Base-by-base conservation (phyloP, 2,329 filamentous ascomycete genomes). In the Apiospora marii region DNA sequence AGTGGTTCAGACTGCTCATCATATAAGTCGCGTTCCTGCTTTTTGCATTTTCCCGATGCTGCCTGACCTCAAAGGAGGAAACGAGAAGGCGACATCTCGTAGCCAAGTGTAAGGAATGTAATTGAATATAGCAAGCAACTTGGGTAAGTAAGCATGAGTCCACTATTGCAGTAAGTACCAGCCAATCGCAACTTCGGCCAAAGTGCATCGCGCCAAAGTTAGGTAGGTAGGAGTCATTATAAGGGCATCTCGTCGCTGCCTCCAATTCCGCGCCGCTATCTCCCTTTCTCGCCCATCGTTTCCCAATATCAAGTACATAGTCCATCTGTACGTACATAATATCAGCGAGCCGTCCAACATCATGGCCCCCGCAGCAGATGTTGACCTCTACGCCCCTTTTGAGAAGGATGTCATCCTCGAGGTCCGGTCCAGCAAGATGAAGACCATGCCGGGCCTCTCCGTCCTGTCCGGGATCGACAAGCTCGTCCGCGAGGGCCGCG, bases 391-490 rank as follows among this genome's bases (percentile, higher is more conserved):
- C 64, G 81, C 83, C 43, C 83, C 85, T 4, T 84, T 87, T 41
- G 82, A 82, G 61, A 81, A 78, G 34, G 89, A 91, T 72, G 84
- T 80, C 3, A 82, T 92, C 16, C 79, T 89, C 30, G 87, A 92
- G 77, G 81, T 92, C 19, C 87, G 90, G 43, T 87, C 86, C 0
- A 88, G 88, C 34, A 86, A 83, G 74, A 87, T 91, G 84, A 88
- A 88, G 79, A 84, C 83, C 34, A 84, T 91, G 80, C 83, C 84
- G 3, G 86, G 85, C 0, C 82, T 90, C 3, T 83, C 83, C 16
- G 84, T 89, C 64, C 81, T 84, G 72, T 87, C 88, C 0, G 90
- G 88, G 0, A 92, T 92, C 73, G 86, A 89, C 81, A 91, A 91
- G 77, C 76, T 75, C 0, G 71, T 84, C 2, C 82, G 85, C 8